A percentile compares a stretch with the other conserved stretches of the same genome.
Evolutionary conservation across 179 eudicot species (phyloP).

Genomic region (Camellia oleifera): DNA sequence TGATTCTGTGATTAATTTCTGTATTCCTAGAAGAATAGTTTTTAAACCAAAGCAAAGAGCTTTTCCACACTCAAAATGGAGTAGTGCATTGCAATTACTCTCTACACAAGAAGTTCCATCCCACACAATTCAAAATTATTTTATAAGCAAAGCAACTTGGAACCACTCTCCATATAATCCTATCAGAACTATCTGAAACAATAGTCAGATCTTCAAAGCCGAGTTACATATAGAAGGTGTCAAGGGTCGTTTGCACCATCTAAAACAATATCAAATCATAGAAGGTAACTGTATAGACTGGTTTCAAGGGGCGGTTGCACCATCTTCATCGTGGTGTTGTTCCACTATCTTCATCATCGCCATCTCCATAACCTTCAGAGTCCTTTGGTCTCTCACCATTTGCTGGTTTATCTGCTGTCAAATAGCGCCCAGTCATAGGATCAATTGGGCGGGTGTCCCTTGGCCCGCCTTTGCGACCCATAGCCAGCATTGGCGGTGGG

Average conservation of each 20-base stretch:
- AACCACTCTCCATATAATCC: not conserved
- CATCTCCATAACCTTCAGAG: constrained; percentile 29
- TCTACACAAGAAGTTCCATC: too few relatives aligned
- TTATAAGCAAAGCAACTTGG: too few relatives aligned
- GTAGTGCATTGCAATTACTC: too few relatives aligned
- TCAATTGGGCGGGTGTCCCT: constrained; percentile 76
- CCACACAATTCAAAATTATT: too few relatives aligned
- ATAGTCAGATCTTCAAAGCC: too few relatives aligned
- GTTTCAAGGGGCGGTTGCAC: not conserved
- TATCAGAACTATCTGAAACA: not conserved
- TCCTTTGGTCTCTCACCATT: constrained; percentile 24
- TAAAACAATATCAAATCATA: not conserved
- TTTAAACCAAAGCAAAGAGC: too few relatives aligned
- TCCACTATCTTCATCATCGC: constrained; percentile 23
- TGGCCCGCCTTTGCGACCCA: constrained; percentile 89
- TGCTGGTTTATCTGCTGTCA: constrained; percentile 36
- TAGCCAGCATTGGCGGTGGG: constrained; percentile 92
- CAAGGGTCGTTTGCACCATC: too few relatives aligned
- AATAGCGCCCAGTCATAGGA: constrained; percentile 72
- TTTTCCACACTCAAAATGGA: too few relatives aligned
- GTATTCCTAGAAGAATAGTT: too few relatives aligned
- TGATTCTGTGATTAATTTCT: too few relatives aligned
- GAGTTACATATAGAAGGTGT: too few relatives aligned
- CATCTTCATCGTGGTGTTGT: constrained; percentile 10
- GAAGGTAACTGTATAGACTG: too few relatives aligned